Evolutionary conservation across 2,329 filamentous ascomycete species (phyloP).

Genomic region (Sporothrix schenckii): DNA sequence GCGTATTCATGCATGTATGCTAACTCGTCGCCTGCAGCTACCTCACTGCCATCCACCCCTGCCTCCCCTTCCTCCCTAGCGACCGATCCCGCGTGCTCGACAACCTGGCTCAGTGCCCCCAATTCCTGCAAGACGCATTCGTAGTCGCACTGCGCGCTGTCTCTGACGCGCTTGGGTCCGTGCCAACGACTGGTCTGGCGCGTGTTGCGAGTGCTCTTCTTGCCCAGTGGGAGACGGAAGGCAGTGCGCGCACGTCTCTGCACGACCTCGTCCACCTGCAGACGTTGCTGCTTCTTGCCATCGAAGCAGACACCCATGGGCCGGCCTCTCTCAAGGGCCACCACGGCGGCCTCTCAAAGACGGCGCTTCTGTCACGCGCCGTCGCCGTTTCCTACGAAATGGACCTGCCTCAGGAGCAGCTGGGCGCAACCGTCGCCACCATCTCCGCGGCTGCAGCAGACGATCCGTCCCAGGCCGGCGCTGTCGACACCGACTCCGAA

Average conservation of each 20-base stretch:
- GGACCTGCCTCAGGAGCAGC: slow-evolving; percentile 57
- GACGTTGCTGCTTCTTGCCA: slow-evolving; percentile 65
- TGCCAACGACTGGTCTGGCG: slow-evolving; percentile 38
- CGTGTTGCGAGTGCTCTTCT: slow-evolving; percentile 53
- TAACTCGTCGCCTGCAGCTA: slow-evolving; percentile 51
- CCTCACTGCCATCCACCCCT: slow-evolving; percentile 65
- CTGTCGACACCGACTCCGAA: slow-evolving; percentile 49
- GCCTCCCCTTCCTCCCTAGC: slow-evolving; percentile 66
- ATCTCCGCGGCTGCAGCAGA: slow-evolving; percentile 52
- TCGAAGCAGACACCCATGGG: slow-evolving; percentile 65
- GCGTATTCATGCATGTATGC: neutral
- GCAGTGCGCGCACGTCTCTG: slow-evolving; percentile 45
- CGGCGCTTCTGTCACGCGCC: slow-evolving; percentile 64
- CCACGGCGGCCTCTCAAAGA: slow-evolving; percentile 53
- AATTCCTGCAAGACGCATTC: slow-evolving; percentile 64
- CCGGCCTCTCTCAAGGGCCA: slow-evolving; percentile 47
- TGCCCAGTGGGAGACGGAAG: slow-evolving; percentile 55
- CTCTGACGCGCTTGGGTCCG: slow-evolving; percentile 55
- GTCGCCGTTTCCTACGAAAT: slow-evolving; percentile 67
- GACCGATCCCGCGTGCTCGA: slow-evolving; percentile 59
- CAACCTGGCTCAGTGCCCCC: slow-evolving; percentile 59
- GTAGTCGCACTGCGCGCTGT: slow-evolving; percentile 63
- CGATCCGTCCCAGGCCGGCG: slow-evolving; percentile 57
- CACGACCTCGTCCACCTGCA: slow-evolving; percentile 65
- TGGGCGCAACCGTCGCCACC: slow-evolving; percentile 38